Base-by-base conservation (phyloP, 2,329 filamentous ascomycete genomes). In the Myriosclerotinia curreyana region DNA sequence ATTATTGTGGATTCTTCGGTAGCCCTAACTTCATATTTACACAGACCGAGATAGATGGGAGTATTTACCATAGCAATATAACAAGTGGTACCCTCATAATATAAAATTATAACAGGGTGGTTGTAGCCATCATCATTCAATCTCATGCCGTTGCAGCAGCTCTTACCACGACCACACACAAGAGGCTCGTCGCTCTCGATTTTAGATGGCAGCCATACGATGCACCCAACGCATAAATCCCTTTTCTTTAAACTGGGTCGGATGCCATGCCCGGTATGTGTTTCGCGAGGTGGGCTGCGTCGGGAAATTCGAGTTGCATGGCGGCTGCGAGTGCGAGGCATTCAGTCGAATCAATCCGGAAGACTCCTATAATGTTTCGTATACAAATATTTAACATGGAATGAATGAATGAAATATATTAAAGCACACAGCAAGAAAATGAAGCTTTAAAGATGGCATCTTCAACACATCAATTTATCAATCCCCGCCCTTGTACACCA, bases 161-260 rank as follows among this genome's bases (percentile, higher is more conserved):
- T n/a, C n/a, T 50, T 14, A 36, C 34, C 56, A 8, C 56, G 56
- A n/a, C 6, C 22, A 40, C 56, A 60, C 9, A 9, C 15, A 8
- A 51, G 7, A 20, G 17, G 11, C 17, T 14, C 22, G 28, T 60
- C 31, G 22, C 46, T 31, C 17, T 60, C 56, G 20, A 38, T n/a
- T 7, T 51, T 60, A 1, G 44, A 11, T 4, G 56, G 56, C n/a
- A 60, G 56, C 56, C 56, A 60, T 40, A 60, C n/a, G 8, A 60
- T 60, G 28, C 56, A 60, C 3, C 56, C 56, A 25, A 51, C 34
- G 17, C 44, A 60, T 9, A 60, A 11, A 8, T 60, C 56, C 2
- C 2, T 38, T 14, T 25, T n/a, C n/a, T 40, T 60, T 15, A 60
- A n/a, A 38, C 1, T 20, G 14, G 46, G 15, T 5, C 56, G 44